A percentile compares a stretch with the other conserved stretches of the same genome.
These are phyloP conservation scores for Aureobasidium sp. DNA, from an alignment of 2,329 filamentous ascomycete genomes.

Conservation along the genomic window DNA sequence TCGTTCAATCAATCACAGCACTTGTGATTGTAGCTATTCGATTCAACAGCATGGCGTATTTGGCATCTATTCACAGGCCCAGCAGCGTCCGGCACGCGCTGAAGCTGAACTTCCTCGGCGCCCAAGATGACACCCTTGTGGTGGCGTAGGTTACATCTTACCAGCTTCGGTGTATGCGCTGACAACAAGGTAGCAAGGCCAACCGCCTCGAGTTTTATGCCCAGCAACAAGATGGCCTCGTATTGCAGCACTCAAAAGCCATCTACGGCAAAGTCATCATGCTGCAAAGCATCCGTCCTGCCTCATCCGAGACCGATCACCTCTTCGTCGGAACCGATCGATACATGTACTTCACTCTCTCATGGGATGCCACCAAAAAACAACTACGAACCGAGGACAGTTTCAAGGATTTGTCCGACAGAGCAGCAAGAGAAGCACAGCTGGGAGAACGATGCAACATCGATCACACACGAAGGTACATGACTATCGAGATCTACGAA, in stretches of 20 bases:
- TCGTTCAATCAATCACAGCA: background rate
- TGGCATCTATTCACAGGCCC: constrained; percentile 85
- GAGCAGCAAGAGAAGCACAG: constrained; percentile 62
- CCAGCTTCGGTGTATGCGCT: background rate
- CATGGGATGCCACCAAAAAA: constrained; percentile 59
- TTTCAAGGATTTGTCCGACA: constrained; percentile 52
- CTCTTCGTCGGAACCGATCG: constrained; percentile 89
- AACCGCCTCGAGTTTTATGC: constrained; percentile 81
- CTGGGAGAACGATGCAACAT: constrained; percentile 76
- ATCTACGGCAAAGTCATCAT: constrained; percentile 84
- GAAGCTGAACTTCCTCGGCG: constrained; percentile 64
- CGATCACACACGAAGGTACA: constrained; percentile 65
- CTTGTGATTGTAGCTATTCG: background rate
- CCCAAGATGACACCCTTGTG: constrained; percentile 72
- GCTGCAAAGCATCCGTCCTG: constrained; percentile 70
- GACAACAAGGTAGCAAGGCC: constrained; percentile 49
- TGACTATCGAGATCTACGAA: constrained; percentile 61
- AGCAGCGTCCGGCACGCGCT: constrained; percentile 88
- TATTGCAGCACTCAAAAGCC: constrained; percentile 58
- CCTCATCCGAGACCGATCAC: constrained; percentile 66
- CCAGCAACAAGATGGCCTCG: constrained; percentile 53
- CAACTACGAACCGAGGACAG: constrained; percentile 49
- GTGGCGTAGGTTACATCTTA: constrained; percentile 60
- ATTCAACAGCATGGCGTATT: constrained; percentile 67
- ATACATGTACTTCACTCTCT: constrained; percentile 82